A percentile compares a stretch with the other conserved stretches of the same genome.
Conservation (phyloP, 2,329 filamentous ascomycete genomes). For the Pseudogymnoascus sp. region DNA sequence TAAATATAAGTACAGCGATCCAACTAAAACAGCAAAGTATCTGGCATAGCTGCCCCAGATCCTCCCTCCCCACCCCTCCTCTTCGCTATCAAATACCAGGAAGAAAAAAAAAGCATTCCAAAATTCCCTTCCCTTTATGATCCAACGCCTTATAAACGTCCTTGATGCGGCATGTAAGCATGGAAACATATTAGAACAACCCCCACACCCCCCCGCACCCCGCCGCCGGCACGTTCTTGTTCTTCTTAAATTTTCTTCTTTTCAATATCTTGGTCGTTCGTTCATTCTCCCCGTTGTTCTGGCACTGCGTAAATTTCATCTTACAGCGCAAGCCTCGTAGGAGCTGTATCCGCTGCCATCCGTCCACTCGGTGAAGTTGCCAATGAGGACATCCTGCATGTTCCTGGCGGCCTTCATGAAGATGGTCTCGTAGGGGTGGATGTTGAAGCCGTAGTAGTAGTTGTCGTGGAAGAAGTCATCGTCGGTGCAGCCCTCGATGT, state of each 20-base stretch:
- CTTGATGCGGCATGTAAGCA: constrained; percentile 7
- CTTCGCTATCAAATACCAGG: background rate
- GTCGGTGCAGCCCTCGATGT: constrained; percentile 21
- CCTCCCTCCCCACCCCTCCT: background rate
- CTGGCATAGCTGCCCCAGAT: background rate
- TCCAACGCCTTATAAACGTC: constrained; percentile 6
- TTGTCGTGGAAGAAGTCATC: constrained; percentile 25
- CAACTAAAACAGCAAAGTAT: background rate
- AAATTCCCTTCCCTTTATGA: background rate
- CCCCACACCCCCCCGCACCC: background rate
- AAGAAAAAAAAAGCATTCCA: background rate
- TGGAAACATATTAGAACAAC: constrained; percentile 8
- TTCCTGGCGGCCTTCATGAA: constrained; percentile 32
- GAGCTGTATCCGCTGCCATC: constrained; percentile 5
- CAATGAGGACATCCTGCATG: constrained; percentile 25
- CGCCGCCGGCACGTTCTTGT: background rate
- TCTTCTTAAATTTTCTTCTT: background rate
- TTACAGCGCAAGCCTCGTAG: background rate
- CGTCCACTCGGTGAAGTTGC: constrained; percentile 27
- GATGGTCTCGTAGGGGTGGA: constrained; percentile 34
- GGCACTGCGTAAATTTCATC: background rate
- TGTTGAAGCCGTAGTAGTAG: constrained; percentile 29
- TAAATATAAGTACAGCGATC: background rate
- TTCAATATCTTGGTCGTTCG: background rate
- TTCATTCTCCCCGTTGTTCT: background rate